Evolutionary conservation across 2,329 filamentous ascomycete species (phyloP).

Genomic region (Colletotrichum sublineola): DNA sequence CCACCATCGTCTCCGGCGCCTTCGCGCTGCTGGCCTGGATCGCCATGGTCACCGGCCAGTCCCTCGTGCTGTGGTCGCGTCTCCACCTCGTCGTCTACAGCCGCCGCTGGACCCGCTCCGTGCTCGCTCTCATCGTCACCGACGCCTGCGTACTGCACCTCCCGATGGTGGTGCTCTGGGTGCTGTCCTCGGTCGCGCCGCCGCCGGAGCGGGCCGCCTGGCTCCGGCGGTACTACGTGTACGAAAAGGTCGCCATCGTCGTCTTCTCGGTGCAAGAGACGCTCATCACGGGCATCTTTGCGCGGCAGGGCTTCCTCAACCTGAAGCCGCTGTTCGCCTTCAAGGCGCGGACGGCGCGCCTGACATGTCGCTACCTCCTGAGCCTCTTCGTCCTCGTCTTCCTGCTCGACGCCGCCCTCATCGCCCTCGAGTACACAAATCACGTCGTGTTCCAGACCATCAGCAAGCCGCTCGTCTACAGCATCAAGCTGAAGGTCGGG

Average conservation of each 20-base stretch:
- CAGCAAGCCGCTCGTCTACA: conserved; percentile 42
- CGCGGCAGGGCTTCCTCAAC: conserved; percentile 60
- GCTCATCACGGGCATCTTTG: conserved; percentile 66
- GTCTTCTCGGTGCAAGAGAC: conserved; percentile 69
- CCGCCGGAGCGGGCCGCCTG: conserved; percentile 41
- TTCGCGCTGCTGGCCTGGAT: conserved; percentile 56
- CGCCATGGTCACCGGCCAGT: conserved; percentile 66
- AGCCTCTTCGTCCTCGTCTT: conserved; percentile 56
- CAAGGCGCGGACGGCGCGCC: conserved; percentile 53
- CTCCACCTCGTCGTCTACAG: conserved; percentile 65
- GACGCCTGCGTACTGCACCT: conserved; percentile 62
- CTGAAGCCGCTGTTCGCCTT: conserved; percentile 45
- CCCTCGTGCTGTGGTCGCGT: conserved; percentile 56
- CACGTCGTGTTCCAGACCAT: conserved; percentile 48
- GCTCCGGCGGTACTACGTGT: conserved; percentile 54
- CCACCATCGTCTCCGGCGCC: conserved; percentile 56
- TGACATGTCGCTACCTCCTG: conserved; percentile 55
- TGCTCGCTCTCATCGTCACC: conserved; percentile 66
- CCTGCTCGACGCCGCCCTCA: conserved; percentile 54
- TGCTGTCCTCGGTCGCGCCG: conserved; percentile 51
- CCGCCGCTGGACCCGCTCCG: conserved; percentile 23
- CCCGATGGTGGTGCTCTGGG: conserved; percentile 65
- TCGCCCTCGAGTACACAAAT: conserved; percentile 55
- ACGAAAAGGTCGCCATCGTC: conserved; percentile 69
- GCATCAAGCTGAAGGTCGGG: conserved; percentile 56